Conservation (phyloP, 2,329 filamentous ascomycete genomes). For the Fusarium sp. region DNA sequence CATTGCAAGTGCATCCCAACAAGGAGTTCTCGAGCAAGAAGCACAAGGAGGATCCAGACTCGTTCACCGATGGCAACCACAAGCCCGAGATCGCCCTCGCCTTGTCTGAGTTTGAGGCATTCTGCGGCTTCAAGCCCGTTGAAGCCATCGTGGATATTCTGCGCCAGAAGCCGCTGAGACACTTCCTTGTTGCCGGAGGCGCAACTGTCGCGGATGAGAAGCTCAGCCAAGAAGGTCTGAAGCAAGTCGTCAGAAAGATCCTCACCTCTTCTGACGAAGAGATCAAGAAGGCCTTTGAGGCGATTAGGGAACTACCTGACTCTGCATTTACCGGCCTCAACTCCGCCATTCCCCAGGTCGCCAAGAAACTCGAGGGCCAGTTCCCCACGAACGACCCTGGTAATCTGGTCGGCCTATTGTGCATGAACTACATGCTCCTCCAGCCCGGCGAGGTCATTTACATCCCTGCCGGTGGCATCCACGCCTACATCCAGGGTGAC, state of each 20-base stretch:
- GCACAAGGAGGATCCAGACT: slow-evolving; percentile 74
- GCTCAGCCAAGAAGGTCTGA: slow-evolving; percentile 66
- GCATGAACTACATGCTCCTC: slow-evolving; percentile 82
- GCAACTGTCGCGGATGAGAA: slow-evolving; percentile 49
- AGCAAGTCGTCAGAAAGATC: slow-evolving; percentile 68
- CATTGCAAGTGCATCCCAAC: slow-evolving; percentile 82
- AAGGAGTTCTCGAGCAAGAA: slow-evolving; percentile 76
- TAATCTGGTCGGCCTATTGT: slow-evolving; percentile 76
- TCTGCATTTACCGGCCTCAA: slow-evolving; percentile 64
- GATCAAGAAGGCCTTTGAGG: slow-evolving; percentile 42
- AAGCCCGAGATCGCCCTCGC: slow-evolving; percentile 86
- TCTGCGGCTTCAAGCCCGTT: slow-evolving; percentile 81
- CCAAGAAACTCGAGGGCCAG: slow-evolving; percentile 75
- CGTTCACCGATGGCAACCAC: slow-evolving; percentile 81
- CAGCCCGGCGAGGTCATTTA: slow-evolving; percentile 77
- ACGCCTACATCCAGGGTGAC: slow-evolving; percentile 80
- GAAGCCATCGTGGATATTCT: slow-evolving; percentile 72
- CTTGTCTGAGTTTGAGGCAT: slow-evolving; percentile 79
- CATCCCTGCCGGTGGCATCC: slow-evolving; percentile 81
- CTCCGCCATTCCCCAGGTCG: slow-evolving; percentile 73
- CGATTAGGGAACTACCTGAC: slow-evolving; percentile 56
- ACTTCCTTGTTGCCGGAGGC: slow-evolving; percentile 38
- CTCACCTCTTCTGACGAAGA: slow-evolving; percentile 65
- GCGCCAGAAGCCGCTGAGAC: slow-evolving; percentile 57
- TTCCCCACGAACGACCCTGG: slow-evolving; percentile 77